phyloP scores from a whole-genome alignment of 345 rosid species.

The Eutrema heterophyllum region DNA sequence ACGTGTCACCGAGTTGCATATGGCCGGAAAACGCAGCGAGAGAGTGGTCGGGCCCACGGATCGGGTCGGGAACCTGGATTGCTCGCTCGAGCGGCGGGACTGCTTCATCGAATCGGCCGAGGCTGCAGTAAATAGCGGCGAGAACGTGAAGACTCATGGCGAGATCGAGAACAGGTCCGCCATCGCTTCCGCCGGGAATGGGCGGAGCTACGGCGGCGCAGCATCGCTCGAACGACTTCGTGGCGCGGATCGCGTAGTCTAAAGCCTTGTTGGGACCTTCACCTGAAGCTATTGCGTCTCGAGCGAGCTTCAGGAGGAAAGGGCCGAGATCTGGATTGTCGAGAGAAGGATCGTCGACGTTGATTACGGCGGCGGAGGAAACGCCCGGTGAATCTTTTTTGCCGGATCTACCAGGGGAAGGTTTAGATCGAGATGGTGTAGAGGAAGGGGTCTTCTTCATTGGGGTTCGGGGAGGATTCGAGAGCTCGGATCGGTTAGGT shows the following conservation, averaged over 20 bases:
- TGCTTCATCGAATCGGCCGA: conserved; percentile 93
- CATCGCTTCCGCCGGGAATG: conserved; percentile 35
- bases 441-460: conserved; percentile 63
- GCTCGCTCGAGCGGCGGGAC: conserved; percentile 85
- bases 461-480: conserved; percentile 44
- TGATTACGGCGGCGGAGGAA: conserved; percentile 22
- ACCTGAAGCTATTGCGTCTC: conserved; percentile 90
- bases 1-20: conserved; percentile 96
- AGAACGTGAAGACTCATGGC: conserved; percentile 96
- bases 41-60: conserved; percentile 75
- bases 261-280: conserved; percentile 89
- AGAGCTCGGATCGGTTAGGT: conserved; percentile 30
- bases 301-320: conserved; percentile 87
- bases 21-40: conserved; percentile 90
- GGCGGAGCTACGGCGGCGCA: conserved; percentile 45
- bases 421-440: conserved; percentile 78
- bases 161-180: conserved; percentile 82
- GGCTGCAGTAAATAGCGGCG: conserved; percentile 90
- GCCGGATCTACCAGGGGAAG: conserved; percentile 62
- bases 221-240: conserved; percentile 85
- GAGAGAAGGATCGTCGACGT: conserved; percentile 59
- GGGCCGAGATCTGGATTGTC: conserved; percentile 99
- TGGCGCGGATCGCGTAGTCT: conserved; percentile 87
- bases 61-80: conserved; percentile 67
- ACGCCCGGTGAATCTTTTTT: conserved; percentile 61